phyloP scores from a whole-genome alignment of 345 rosid species.

The Lagerstroemia speciosa region DNA sequence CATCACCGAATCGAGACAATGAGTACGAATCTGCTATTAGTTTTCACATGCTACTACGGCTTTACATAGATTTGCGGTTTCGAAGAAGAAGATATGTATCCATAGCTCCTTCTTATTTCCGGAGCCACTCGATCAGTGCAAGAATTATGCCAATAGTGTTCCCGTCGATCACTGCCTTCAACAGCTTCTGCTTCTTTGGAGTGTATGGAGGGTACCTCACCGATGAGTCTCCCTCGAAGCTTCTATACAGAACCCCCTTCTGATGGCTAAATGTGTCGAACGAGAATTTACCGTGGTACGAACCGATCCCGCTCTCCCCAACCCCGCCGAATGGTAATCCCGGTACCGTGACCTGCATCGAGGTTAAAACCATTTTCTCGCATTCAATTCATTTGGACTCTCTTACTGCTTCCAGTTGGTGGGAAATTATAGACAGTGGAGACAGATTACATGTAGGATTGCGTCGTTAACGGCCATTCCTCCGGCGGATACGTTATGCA shows the following conservation, averaged over 20 bases:
- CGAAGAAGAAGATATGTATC: not conserved
- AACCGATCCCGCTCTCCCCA: constrained; percentile 84
- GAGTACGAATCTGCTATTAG: not conserved
- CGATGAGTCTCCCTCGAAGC: constrained; percentile 51
- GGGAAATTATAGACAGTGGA: not conserved
- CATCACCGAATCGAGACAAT: not conserved
- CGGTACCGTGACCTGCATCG: constrained; percentile 44
- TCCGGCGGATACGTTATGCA: constrained; percentile 49
- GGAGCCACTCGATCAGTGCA: constrained; percentile 42
- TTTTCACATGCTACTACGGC: not conserved
- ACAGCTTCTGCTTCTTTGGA: constrained; percentile 32
- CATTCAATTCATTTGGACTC: not conserved
- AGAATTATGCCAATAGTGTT: constrained; percentile 37
- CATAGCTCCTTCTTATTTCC: constrained; percentile 12
- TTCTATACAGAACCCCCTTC: constrained; percentile 60
- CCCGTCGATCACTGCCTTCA: constrained; percentile 45
- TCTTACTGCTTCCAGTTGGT: not conserved
- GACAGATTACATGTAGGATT: constrained; percentile 35
- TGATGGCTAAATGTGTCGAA: constrained; percentile 87
- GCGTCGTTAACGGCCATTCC: constrained; percentile 64
- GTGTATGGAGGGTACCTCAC: constrained; percentile 79
- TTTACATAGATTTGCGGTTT: not conserved
- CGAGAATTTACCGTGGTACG: constrained; percentile 82
- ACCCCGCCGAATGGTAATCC: constrained; percentile 85
- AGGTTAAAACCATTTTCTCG: not conserved